phyloP scores from a whole-genome alignment of 768 basidiomycete species.

The Lentinula aciculospora region DNA sequence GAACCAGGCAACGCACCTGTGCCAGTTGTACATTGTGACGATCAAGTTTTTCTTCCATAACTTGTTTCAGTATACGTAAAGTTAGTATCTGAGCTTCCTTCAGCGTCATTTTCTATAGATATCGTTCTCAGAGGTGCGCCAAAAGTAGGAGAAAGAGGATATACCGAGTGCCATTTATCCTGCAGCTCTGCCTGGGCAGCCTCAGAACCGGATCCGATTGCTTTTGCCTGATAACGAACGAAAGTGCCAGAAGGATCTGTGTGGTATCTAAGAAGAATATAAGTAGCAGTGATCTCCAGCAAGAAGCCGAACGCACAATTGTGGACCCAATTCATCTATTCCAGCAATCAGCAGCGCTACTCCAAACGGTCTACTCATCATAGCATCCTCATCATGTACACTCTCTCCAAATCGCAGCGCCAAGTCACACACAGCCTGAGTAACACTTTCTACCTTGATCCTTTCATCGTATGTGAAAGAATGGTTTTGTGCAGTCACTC shows the following conservation, averaged over 20 bases:
- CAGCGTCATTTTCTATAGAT: slow-evolving; percentile 82
- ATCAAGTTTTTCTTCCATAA: slow-evolving; percentile 99
- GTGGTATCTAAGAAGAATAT: slow-evolving; percentile 62
- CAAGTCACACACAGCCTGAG: slow-evolving; percentile 97
- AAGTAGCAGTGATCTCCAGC: slow-evolving; percentile 1
- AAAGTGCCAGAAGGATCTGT: slow-evolving; percentile 99
- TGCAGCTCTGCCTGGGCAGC: slow-evolving; percentile 96
- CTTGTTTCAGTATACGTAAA: slow-evolving; percentile 91
- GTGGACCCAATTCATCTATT: slow-evolving; percentile 91
- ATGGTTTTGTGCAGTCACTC: slow-evolving; percentile 95
- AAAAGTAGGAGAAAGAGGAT: neutral
- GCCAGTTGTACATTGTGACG: slow-evolving; percentile 98
- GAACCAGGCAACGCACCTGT: slow-evolving; percentile 49
- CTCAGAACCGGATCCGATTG: slow-evolving; percentile 96
- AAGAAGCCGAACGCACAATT: slow-evolving; percentile 60
- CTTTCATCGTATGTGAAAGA: slow-evolving; percentile 93
- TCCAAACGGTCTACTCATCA: slow-evolving; percentile 99
- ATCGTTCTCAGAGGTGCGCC: slow-evolving; percentile 1
- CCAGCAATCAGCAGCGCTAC: slow-evolving; percentile 98
- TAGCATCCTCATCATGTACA: slow-evolving; percentile 96
- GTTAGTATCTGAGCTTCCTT: slow-evolving; percentile 83
- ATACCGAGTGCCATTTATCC: slow-evolving; percentile 93
- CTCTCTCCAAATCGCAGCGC: slow-evolving; percentile 97
- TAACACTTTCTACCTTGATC: slow-evolving; percentile 96
- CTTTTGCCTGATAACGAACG: slow-evolving; percentile 95